Evolutionary conservation across 139 green algal species (phyloP).

Genomic region (Chara braunii): DNA sequence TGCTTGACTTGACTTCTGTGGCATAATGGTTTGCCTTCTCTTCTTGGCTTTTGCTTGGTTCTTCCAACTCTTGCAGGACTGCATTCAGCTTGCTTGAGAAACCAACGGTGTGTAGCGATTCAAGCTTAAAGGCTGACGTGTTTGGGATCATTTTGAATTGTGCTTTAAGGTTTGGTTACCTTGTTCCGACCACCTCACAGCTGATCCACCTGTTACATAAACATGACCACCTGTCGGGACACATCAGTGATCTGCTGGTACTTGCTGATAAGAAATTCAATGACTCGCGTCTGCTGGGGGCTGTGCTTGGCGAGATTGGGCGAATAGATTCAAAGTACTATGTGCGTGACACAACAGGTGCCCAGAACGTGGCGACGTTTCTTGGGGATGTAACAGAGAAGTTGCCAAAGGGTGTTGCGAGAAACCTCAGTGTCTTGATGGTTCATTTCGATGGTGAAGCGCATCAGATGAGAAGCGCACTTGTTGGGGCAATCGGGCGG

Average conservation of each 20-base stretch:
- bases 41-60: neutral
- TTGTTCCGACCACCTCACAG: constrained; percentile 46
- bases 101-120: constrained; percentile 13
- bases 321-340: constrained; percentile 48
- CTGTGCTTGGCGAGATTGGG: constrained; percentile 60
- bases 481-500: constrained; percentile 56
- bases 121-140: neutral
- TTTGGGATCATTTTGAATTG: constrained; percentile 31
- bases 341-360: constrained; percentile 19
- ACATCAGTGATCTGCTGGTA: constrained; percentile 52
- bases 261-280: constrained; percentile 45
- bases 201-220: constrained; percentile 61
- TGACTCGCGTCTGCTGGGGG: constrained; percentile 51
- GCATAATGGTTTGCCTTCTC: neutral
- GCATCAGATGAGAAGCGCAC: constrained; percentile 57
- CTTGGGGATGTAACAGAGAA: constrained; percentile 3
- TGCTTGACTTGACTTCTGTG: neutral
- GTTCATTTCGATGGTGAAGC: constrained; percentile 63
- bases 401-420: constrained; percentile 41
- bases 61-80: neutral
- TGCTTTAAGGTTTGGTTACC: constrained; percentile 55
- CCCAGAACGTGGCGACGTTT: constrained; percentile 25
- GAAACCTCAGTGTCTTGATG: constrained; percentile 48
- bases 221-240: constrained; percentile 59
- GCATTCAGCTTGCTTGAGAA: constrained; percentile 39